These are phyloP conservation scores for Lotmaria passim DNA, from an alignment of 208 protist genomes.

Conservation along the genomic window DNA sequence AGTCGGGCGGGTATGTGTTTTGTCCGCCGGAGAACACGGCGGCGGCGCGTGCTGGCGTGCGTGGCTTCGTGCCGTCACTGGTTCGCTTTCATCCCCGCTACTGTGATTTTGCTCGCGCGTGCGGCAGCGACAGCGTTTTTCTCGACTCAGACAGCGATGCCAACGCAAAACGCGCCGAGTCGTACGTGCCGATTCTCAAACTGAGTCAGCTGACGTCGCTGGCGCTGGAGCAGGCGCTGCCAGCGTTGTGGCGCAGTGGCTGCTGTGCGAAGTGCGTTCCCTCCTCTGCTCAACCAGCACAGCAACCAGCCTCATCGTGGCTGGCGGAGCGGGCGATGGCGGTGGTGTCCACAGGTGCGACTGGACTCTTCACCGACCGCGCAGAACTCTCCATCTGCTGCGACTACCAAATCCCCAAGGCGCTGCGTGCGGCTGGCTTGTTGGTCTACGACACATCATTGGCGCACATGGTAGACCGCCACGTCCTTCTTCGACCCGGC, in stretches of 20 bases:
- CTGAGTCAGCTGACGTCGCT: conserved; percentile 79
- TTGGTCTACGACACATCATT: conserved; percentile 65
- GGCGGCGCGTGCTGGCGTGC: not conserved
- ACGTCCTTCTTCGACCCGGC: conserved; percentile 48
- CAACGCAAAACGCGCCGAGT: not conserved
- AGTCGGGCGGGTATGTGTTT: conserved; percentile 60
- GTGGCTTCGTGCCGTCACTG: conserved; percentile 62
- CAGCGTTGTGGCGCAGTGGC: conserved; percentile 41
- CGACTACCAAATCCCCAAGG: conserved; percentile 89
- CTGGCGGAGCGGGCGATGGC: conserved; percentile 16
- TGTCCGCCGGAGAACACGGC: conserved; percentile 7
- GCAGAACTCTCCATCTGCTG: conserved; percentile 76
- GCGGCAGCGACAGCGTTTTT: not conserved
- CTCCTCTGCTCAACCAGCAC: not conserved
- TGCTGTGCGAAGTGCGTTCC: not conserved
- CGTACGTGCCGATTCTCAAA: conserved; percentile 69
- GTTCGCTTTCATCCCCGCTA: conserved; percentile 71
- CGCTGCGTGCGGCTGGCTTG: conserved; percentile 65
- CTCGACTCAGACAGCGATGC: not conserved
- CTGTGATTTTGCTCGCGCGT: conserved; percentile 45
- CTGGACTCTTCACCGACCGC: conserved; percentile 53
- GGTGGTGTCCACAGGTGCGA: not conserved
- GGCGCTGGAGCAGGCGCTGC: conserved; percentile 59
- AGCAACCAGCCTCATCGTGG: conserved; percentile 17
- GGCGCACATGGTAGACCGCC: conserved; percentile 44